Evolutionary conservation across 23 red algal species (phyloP).

Genomic region (Agarophyton chilense): DNA sequence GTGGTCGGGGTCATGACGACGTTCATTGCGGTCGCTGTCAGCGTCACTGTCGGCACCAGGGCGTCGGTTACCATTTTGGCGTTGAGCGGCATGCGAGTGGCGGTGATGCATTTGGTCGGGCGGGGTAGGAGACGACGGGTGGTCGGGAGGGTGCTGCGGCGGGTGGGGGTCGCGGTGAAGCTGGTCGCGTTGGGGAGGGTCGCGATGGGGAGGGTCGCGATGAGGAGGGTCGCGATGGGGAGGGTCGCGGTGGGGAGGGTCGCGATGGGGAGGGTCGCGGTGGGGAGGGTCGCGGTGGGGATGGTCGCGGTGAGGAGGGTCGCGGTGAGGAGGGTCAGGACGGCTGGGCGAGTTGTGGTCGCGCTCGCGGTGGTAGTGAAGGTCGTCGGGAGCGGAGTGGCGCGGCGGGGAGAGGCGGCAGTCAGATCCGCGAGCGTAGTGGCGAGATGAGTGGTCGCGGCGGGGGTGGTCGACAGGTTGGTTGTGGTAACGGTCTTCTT

Average conservation of each 20-base stretch:
- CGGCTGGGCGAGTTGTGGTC: constrained; percentile 3
- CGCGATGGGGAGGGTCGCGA: not conserved
- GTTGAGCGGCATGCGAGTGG: not conserved
- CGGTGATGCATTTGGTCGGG: not conserved
- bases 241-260: not conserved
- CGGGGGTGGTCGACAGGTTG: not conserved
- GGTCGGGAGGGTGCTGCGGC: not conserved
- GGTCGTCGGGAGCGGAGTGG: not conserved
- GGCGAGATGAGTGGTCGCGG: not conserved
- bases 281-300: not conserved
- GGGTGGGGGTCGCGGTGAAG: not conserved
- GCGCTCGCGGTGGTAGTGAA: not conserved
- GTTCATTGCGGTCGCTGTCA: constrained; percentile 22
- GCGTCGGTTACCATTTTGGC: constrained; percentile 17
- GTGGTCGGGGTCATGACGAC: not conserved
- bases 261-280: not conserved
- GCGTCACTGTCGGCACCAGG: not conserved
- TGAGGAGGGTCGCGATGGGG: not conserved
- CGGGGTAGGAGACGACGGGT: not conserved
- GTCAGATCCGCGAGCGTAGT: constrained; percentile 25
- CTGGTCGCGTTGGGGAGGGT: no score
- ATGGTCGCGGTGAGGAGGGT: not conserved
- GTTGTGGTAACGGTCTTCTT: not conserved
- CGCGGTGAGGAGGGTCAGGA: not conserved
- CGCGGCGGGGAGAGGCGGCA: not conserved